Conservation (phyloP, 805 yeast genomes). For the Myxozyma vanderwaltii region DNA sequence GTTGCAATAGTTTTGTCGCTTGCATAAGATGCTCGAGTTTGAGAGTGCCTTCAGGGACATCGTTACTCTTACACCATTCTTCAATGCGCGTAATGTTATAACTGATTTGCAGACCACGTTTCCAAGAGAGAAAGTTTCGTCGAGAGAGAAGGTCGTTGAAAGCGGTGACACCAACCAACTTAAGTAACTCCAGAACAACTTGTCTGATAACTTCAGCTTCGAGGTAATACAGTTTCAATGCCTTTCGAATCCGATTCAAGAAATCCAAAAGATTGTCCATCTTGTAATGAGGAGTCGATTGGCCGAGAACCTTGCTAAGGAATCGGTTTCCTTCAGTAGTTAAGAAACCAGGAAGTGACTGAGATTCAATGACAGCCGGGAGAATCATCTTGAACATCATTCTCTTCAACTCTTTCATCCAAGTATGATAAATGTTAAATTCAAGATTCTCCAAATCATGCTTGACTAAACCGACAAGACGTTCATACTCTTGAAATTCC, state of each 20-base stretch:
- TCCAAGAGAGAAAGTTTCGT: conserved; percentile 93
- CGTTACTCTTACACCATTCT: conserved; percentile 98
- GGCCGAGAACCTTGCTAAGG: conserved; percentile 77
- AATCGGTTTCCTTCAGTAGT: conserved; percentile 82
- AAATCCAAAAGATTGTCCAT: conserved; percentile 94
- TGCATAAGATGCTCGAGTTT: conserved; percentile 85
- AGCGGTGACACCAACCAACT: conserved; percentile 87
- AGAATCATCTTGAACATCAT: conserved; percentile 87
- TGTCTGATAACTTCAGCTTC: conserved; percentile 83
- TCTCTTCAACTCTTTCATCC: conserved; percentile 95
- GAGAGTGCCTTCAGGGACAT: conserved; percentile 81
- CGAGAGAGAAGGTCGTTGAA: conserved; percentile 95
- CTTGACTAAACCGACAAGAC: conserved; percentile 84
- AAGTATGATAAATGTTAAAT: conserved; percentile 90
- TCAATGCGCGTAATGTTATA: conserved; percentile 94
- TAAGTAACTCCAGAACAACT: conserved; percentile 78
- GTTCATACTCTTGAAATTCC: conserved; percentile 87
- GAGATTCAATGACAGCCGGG: conserved; percentile 93
- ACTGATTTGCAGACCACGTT: conserved; percentile 93
- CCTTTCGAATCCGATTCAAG: conserved; percentile 87
- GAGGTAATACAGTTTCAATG: conserved; percentile 86
- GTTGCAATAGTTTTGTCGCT: conserved; percentile 88
- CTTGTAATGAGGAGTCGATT: conserved; percentile 63
- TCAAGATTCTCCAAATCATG: conserved; percentile 93
- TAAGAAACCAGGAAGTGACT: conserved; percentile 93